A percentile compares a stretch with the other conserved stretches of the same genome.
Conservation (phyloP, 257 asterid species). For the Nicotiana knightiana region DNA sequence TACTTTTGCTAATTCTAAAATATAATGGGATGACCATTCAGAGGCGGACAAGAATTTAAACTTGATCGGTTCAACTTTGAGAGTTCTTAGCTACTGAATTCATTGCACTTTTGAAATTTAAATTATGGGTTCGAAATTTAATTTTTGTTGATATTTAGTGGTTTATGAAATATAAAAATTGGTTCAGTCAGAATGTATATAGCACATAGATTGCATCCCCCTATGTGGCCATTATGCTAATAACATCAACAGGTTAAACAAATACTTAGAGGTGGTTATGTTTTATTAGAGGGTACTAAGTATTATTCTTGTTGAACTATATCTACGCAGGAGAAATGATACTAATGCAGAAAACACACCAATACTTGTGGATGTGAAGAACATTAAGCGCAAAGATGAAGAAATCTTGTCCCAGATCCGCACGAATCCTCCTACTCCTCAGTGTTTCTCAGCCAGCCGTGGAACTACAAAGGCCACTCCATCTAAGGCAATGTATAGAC, state of each 20-base stretch:
- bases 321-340: conserved; percentile 48
- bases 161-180: neutral
- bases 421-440: conserved; percentile 94
- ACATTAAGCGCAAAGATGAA: conserved; percentile 32
- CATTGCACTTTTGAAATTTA: no score
- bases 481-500: conserved; percentile 41
- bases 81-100: no score
- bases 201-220: no score
- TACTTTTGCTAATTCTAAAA: neutral
- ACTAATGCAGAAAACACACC: conserved; percentile 76
- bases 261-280: no score
- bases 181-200: neutral
- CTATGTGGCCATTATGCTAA: no score
- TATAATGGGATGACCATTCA: no score
- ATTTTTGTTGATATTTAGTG: no score
- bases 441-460: conserved; percentile 63
- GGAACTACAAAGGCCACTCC: conserved; percentile 31
- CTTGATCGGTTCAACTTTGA: no score
- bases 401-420: conserved; percentile 47
- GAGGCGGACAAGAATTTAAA: no score
- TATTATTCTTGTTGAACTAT: neutral
- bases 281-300: neutral
- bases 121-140: no score
- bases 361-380: conserved; percentile 44
- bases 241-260: no score